Conservation (phyloP, 768 basidiomycete species). For the Leccinum fibrillosum region DNA sequence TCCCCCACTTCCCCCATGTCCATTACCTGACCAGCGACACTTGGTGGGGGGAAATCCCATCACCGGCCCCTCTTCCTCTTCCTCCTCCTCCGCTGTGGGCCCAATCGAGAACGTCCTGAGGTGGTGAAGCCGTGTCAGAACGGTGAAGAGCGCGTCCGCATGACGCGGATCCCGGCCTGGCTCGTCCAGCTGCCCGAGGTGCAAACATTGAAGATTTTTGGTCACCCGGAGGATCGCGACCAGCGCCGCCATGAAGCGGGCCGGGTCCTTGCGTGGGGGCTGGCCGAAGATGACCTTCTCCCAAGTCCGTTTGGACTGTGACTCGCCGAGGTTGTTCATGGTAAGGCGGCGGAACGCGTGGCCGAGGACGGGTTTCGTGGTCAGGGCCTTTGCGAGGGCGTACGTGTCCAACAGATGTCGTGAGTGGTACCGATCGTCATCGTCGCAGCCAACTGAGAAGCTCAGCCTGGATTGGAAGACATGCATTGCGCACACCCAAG, state of each 20-base stretch:
- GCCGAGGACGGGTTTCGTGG: too few relatives aligned
- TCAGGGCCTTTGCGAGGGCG: too few relatives aligned
- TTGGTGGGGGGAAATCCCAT: not conserved
- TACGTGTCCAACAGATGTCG: too few relatives aligned
- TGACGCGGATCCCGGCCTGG: not conserved
- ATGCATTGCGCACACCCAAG: too few relatives aligned
- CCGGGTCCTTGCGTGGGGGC: not conserved
- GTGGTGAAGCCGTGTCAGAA: slow-evolving; percentile 9
- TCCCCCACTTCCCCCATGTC: too few relatives aligned
- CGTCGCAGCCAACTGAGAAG: too few relatives aligned
- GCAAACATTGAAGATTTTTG: slow-evolving; percentile 15
- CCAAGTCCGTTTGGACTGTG: not conserved
- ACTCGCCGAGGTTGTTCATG: slow-evolving; percentile 1
- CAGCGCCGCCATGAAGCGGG: slow-evolving; percentile 15
- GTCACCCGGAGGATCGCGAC: slow-evolving; percentile 17
- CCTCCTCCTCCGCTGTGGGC: not conserved
- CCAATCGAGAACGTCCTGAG: slow-evolving; percentile 16
- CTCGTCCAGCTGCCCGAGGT: slow-evolving; percentile 12
- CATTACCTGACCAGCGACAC: not conserved
- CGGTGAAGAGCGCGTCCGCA: slow-evolving; percentile 7
- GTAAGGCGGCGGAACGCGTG: too few relatives aligned
- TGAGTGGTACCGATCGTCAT: too few relatives aligned
- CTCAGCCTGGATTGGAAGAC: too few relatives aligned
- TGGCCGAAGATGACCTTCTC: not conserved
- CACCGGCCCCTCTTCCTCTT: not conserved